Base-by-base conservation (phyloP, 768 basidiomycete genomes). In the Lactarius hatsudake region DNA sequence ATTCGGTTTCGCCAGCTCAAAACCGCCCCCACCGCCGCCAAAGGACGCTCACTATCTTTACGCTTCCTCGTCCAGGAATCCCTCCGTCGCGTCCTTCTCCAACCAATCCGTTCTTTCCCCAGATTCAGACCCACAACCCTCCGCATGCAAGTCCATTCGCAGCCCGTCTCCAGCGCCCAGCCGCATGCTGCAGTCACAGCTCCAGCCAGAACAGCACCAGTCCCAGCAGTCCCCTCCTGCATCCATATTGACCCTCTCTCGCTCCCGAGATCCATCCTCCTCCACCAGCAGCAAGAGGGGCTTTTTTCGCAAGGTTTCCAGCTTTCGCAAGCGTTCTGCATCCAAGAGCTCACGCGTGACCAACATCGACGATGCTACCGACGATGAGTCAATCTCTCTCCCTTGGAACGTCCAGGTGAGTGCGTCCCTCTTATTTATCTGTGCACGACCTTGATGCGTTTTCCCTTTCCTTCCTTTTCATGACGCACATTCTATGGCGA, bases 361-460 rank as follows among this genome's bases (percentile, higher is more conserved):
- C 40, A 42, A 23, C 3, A 17, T 23, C 18, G 62, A 69, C 6
- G 70, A 66, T 4, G 34, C 30, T 43, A 40, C 45, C 2, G 59
- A 66, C 32, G 63, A 65, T 28, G 70, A 67, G 43, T 61, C 59
- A 32, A 71, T 71, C 4, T 71, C 70, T 12, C 57, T 20, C n/a
- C 70, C 70, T 23, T 71, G 63, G 63, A 71, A 71, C 42, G 54
- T 71, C 43, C 70, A 71, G 65, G 70, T 71, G 32, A 38, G 70
- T 12, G 12, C 8, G 1, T 45, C 42, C 15, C 5, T 28, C 13
- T 20, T 28, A 13, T 42, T 12, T 6, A 28, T 32, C 28, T 34
- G 20, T 8, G 43, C 53, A 56, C 30, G 55, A 17, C 20, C 30
- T 36, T 66, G 5, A 58, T 18, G 17, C 8, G 1, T 61, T 45